Conservation (phyloP, 805 yeast species). For the Maudiozyma bulderi region DNA sequence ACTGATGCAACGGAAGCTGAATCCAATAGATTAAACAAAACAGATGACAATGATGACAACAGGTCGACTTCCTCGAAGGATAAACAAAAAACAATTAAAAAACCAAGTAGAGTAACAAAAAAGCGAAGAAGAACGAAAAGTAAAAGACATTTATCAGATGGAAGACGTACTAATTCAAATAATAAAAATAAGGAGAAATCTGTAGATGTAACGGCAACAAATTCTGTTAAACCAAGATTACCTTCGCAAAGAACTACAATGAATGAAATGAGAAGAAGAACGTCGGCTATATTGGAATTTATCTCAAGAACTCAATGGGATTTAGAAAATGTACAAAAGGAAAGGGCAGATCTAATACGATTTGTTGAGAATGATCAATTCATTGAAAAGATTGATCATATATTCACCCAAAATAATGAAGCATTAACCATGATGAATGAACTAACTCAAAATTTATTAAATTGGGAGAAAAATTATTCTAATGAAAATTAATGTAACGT, state of each 20-base stretch:
- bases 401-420: constrained; percentile 46
- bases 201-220: constrained; percentile 6
- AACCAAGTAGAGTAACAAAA: background rate
- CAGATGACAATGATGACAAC: background rate
- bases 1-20: background rate
- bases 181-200: background rate
- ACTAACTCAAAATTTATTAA: constrained; percentile 57
- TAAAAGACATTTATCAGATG: constrained; percentile 6
- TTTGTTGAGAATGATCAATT: constrained; percentile 36
- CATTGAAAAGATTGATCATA: constrained; percentile 31
- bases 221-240: constrained; percentile 67
- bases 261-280: constrained; percentile 79
- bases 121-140: constrained; percentile 1
- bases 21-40: background rate
- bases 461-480: constrained; percentile 69
- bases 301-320: constrained; percentile 82
- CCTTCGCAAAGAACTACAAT: constrained; percentile 70
- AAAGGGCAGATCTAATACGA: constrained; percentile 40
- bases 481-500: background rate
- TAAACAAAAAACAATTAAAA: background rate
- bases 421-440: constrained; percentile 61
- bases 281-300: constrained; percentile 86
- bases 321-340: constrained; percentile 61
- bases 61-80: background rate
- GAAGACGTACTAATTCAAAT: constrained; percentile 1